Percentiles rank a stretch among this genome's conserved stretches.
These are phyloP conservation scores for Fusarium longipes DNA, from an alignment of 2,329 filamentous ascomycete species.

Conservation along the genomic window DNA sequence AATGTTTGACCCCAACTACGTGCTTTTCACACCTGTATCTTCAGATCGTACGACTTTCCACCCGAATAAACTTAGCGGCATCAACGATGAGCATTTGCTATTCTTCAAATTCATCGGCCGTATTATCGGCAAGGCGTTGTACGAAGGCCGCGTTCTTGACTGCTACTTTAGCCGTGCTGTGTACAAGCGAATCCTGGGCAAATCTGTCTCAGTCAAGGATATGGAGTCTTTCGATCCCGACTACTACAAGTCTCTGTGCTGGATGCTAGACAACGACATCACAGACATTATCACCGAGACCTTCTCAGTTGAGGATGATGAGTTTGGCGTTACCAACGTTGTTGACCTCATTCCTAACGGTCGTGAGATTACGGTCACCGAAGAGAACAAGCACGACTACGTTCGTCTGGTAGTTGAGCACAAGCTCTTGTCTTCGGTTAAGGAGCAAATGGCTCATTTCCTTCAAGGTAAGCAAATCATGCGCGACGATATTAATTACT, in stretches of 20 bases:
- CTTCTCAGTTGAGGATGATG: constrained; percentile 93
- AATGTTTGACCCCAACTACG: constrained; percentile 99
- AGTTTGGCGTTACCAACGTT: constrained; percentile 88
- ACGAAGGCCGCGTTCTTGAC: constrained; percentile 94
- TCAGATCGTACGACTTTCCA: constrained; percentile 99
- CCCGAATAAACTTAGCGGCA: constrained; percentile 90
- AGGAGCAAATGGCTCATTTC: constrained; percentile 94
- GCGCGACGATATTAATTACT: neutral
- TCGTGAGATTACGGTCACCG: constrained; percentile 90
- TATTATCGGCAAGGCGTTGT: constrained; percentile 97
- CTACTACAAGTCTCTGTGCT: constrained; percentile 98
- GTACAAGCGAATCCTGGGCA: constrained; percentile 96
- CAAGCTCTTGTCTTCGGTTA: constrained; percentile 89
- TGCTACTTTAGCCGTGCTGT: constrained; percentile 99
- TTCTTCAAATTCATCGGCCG: constrained; percentile 99
- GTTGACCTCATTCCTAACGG: constrained; percentile 90
- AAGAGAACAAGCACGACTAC: constrained; percentile 99
- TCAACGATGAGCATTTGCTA: constrained; percentile 95
- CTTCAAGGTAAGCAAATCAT: constrained; percentile 71
- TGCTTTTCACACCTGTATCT: constrained; percentile 94
- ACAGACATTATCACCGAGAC: constrained; percentile 97
- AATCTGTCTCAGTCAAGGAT: constrained; percentile 95
- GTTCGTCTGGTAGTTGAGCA: constrained; percentile 95
- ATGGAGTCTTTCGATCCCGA: constrained; percentile 99
- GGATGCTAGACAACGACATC: constrained; percentile 99